Percentiles rank a stretch among this genome's conserved stretches.
Evolutionary conservation across 2,329 filamentous ascomycete genomes (phyloP).

Genomic region (Aureobasidium leucospermi): DNA sequence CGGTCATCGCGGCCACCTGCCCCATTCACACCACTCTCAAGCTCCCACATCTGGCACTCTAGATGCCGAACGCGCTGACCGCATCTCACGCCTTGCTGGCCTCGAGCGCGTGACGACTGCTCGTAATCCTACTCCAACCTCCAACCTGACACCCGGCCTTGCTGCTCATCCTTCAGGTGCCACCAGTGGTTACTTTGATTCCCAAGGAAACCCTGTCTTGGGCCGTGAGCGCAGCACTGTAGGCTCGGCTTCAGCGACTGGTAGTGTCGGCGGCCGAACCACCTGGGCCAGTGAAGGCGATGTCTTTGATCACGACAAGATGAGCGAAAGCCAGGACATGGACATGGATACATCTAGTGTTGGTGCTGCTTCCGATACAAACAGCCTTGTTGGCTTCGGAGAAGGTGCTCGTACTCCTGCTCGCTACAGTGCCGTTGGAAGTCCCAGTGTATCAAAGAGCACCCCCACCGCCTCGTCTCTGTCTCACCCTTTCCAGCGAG

Average conservation of each 20-base stretch:
- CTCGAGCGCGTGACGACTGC: constrained; percentile 79
- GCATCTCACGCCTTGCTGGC: constrained; percentile 90
- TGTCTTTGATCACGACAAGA: constrained; percentile 56
- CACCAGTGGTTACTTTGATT: constrained; percentile 67
- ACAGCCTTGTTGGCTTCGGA: constrained; percentile 82
- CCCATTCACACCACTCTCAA: constrained; percentile 43
- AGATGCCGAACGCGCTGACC: constrained; percentile 87
- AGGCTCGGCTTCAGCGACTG: constrained; percentile 81
- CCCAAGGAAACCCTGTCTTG: constrained; percentile 58
- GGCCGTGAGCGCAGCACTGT: constrained; percentile 77
- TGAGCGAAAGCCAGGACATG: constrained; percentile 50
- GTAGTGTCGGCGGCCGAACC: constrained; percentile 61
- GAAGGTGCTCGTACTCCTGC: constrained; percentile 66
- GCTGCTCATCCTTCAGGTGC: constrained; percentile 32
- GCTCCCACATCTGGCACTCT: constrained; percentile 54
- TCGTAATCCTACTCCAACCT: constrained; percentile 39
- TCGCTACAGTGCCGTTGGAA: constrained; percentile 63
- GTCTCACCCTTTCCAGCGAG: constrained; percentile 27
- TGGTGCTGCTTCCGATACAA: constrained; percentile 76
- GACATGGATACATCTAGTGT: constrained; percentile 50
- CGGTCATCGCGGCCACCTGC: constrained; percentile 76
- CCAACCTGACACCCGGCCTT: constrained; percentile 40
- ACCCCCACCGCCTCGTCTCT: constrained; percentile 10
- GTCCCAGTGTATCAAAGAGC: constrained; percentile 52
- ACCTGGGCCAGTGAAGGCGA: constrained; percentile 63